Evolutionary conservation across 257 asterid genomes (phyloP), one percentile per base, ranked within the genome.

Genomic region (Vinca minor): DNA sequence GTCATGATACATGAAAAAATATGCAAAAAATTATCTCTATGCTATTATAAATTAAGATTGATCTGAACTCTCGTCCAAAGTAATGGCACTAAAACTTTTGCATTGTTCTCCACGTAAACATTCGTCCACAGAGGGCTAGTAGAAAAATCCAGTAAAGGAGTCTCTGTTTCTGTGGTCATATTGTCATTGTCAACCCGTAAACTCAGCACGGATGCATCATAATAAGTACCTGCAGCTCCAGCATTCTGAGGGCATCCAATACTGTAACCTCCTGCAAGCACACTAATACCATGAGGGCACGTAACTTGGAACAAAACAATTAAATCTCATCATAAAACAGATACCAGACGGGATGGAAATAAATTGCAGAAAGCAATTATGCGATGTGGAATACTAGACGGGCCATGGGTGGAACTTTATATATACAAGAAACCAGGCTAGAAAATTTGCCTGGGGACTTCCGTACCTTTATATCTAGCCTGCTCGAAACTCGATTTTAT

Each of bases 31-130:
- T 34, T 17, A 10, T 8, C 1, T 59, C 29, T 36, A 23, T 68
- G 63, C 55, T 64, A 69, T 65, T 62, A 60, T 61, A 69, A 80
- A 50, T 75, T 17, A 11, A 44, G 65, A 70, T 45, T 64, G 38
- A 91, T 96, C 98, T 91, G 96, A 83, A 91, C 98, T 82, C 98
- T 87, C 65, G 98, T 84, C 98, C 98, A 91, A 54, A 88, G 81
- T 63, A 91, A 88, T 79, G 98, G 98, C 74, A 91, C 98, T 72
- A 91, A 74, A 63, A 88, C 90, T 81, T 84, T 91, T 70, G 96
- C 98, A 72, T 83, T 83, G 81, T 91, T 86, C 83, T 91, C 98
- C 73, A 91, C 87, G 73, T 82, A 91, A 62, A 91, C 96, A 86
- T 91, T 91, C 54, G 94, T 83, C 98, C 98, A 91, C 50, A 85